A percentile compares a stretch with the other conserved stretches of the same genome.
phyloP scores from a whole-genome alignment of 208 protist species.

The Vickermania spadyakhi region DNA sequence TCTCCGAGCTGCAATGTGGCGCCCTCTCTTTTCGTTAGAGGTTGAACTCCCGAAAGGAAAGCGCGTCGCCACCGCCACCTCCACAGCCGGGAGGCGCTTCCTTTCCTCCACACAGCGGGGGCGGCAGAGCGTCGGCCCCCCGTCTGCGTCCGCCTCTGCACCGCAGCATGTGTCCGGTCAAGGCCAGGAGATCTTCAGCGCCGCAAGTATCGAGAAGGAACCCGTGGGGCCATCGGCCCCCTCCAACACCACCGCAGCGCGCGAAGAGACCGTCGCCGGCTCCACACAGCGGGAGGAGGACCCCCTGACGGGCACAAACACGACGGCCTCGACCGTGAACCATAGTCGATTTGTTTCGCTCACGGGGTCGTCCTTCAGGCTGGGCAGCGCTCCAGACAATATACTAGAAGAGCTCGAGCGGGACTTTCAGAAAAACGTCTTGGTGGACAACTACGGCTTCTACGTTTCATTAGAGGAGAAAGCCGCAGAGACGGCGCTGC shows the following conservation, averaged over 20 bases:
- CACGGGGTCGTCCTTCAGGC: not conserved
- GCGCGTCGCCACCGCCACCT: not conserved
- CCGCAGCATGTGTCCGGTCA: no score
- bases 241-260: not conserved
- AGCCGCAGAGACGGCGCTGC: constrained; percentile 34
- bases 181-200: not conserved
- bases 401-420: not conserved
- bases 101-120: not conserved
- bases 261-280: not conserved
- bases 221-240: not conserved
- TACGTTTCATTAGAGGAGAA: constrained; percentile 55
- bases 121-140: not conserved
- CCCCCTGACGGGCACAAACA: not conserved
- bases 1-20: no score
- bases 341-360: not conserved
- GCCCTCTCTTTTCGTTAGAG: not conserved
- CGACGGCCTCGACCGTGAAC: not conserved
- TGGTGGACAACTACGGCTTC: constrained; percentile 63
- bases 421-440: not conserved
- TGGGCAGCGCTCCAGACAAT: not conserved
- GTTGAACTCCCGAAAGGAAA: not conserved
- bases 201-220: no score
- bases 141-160: not conserved
- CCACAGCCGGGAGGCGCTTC: not conserved
- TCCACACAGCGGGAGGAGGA: not conserved